Evolutionary conservation across 352 stramenopile genomes (phyloP).

Genomic region (Phytopythium litorale): DNA sequence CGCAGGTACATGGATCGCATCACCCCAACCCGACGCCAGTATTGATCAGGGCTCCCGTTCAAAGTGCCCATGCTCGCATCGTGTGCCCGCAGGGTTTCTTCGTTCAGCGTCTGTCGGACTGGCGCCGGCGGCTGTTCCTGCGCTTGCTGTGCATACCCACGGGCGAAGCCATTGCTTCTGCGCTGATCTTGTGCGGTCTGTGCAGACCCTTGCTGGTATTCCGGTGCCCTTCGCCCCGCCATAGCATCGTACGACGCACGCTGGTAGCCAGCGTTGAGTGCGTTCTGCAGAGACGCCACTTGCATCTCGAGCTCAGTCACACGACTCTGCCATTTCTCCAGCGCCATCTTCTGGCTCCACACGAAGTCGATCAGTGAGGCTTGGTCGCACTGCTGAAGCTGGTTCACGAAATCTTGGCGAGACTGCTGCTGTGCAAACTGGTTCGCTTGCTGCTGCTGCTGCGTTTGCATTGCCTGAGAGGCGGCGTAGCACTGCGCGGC

Average conservation of each 20-base stretch:
- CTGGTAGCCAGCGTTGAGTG: slow-evolving; percentile 5
- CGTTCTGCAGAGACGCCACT: slow-evolving; percentile 21
- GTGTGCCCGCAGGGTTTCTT: slow-evolving; percentile 4
- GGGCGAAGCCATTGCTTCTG: not conserved
- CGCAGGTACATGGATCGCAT: slow-evolving; percentile 11
- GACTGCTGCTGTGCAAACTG: slow-evolving; percentile 27
- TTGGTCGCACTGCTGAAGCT: slow-evolving; percentile 69
- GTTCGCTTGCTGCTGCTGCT: slow-evolving; percentile 21
- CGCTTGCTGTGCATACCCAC: slow-evolving; percentile 9
- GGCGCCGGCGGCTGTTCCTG: not conserved
- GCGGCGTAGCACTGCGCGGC: slow-evolving; percentile 8
- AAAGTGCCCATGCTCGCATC: slow-evolving; percentile 1
- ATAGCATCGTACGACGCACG: not conserved
- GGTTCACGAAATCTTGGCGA: slow-evolving; percentile 60
- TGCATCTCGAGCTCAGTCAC: slow-evolving; percentile 50
- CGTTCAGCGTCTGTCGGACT: not conserved
- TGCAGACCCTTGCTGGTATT: slow-evolving; percentile 5
- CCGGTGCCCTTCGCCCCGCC: slow-evolving; percentile 1
- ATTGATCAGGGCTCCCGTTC: slow-evolving; percentile 1
- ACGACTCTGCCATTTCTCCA: slow-evolving; percentile 61
- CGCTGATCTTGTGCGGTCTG: not conserved
- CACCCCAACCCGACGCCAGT: slow-evolving; percentile 7
- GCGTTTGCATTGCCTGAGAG: slow-evolving; percentile 6
- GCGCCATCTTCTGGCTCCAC: slow-evolving; percentile 62
- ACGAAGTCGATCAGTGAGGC: slow-evolving; percentile 63